Percentiles rank a stretch among this genome's conserved stretches.
phyloP scores from a whole-genome alignment of 139 green algal genomes.

The Tetradesmus obliquus region DNA sequence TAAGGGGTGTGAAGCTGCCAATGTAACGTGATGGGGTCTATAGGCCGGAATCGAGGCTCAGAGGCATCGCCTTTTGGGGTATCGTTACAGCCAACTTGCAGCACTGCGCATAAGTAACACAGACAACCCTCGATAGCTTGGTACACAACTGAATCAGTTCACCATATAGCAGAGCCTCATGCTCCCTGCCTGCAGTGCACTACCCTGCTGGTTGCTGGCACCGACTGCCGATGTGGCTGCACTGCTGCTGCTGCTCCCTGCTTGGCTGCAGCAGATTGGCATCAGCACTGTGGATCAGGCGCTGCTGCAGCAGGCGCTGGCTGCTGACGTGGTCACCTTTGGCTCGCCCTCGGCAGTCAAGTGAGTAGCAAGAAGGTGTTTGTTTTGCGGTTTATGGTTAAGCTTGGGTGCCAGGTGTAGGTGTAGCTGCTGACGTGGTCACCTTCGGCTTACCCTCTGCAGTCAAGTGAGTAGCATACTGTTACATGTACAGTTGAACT shows the following conservation, averaged over 20 bases:
- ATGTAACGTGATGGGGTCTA: too few relatives aligned
- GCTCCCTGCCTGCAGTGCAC: too few relatives aligned
- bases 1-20: conserved; percentile 13
- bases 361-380: conserved; percentile 37
- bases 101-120: too few relatives aligned
- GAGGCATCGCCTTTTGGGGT: too few relatives aligned
- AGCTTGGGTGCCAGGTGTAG: neutral
- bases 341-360: conserved; percentile 91
- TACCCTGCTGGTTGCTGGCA: too few relatives aligned
- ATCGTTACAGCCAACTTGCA: too few relatives aligned
- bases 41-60: too few relatives aligned
- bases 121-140: too few relatives aligned
- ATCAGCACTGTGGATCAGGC: conserved; percentile 58
- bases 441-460: conserved; percentile 90
- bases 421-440: conserved; percentile 67
- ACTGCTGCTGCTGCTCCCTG: neutral
- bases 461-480: conserved; percentile 68
- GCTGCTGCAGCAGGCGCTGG: conserved; percentile 62
- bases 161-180: too few relatives aligned
- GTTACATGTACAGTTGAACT: neutral
- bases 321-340: conserved; percentile 79
- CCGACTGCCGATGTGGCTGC: too few relatives aligned
- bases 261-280: conserved; percentile 44
- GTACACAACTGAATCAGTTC: too few relatives aligned
- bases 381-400: neutral